Conservation (phyloP, 2,329 filamentous ascomycete species). For the Hymenoscyphus repandus region DNA sequence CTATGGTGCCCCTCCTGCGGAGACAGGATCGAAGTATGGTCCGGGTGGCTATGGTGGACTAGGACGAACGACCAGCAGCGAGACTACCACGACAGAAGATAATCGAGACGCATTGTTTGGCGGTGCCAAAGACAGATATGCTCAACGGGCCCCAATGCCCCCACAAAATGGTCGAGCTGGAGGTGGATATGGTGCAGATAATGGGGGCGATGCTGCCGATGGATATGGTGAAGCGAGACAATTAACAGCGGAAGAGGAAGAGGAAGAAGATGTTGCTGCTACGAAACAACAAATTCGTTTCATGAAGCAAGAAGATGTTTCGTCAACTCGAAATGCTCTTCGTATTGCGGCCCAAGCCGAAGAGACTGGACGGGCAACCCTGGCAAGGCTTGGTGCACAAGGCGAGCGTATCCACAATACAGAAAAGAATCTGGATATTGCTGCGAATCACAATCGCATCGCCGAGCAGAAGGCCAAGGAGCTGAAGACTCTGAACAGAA, state of each 20-base stretch:
- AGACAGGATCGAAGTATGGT: slow-evolving; percentile 37
- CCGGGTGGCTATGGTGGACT: slow-evolving; percentile 59
- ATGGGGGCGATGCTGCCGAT: slow-evolving; percentile 34
- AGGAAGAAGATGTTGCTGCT: slow-evolving; percentile 67
- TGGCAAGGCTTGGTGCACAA: slow-evolving; percentile 70
- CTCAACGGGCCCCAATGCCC: slow-evolving; percentile 20
- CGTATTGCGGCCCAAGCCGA: slow-evolving; percentile 63
- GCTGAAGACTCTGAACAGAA: slow-evolving; percentile 77
- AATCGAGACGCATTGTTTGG: slow-evolving; percentile 60
- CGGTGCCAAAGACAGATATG: slow-evolving; percentile 32
- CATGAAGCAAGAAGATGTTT: slow-evolving; percentile 72
- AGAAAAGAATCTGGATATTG: slow-evolving; percentile 76
- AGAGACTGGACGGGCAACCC: slow-evolving; percentile 65
- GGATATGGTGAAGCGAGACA: slow-evolving; percentile 66
- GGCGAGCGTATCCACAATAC: slow-evolving; percentile 77
- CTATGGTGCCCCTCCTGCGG: slow-evolving; percentile 22
- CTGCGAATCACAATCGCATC: slow-evolving; percentile 67
- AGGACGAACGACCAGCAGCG: slow-evolving; percentile 40
- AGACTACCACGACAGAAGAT: slow-evolving; percentile 39
- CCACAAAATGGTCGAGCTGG: slow-evolving; percentile 21
- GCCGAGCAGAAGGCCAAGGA: slow-evolving; percentile 78
- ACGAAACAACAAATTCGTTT: slow-evolving; percentile 70
- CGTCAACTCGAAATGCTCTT: slow-evolving; percentile 65
- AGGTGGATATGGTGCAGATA: slow-evolving; percentile 25
- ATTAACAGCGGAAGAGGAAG: slow-evolving; percentile 70